phyloP scores from a whole-genome alignment of 2,329 filamentous ascomycete genomes.

The Fusarium paranaense region DNA sequence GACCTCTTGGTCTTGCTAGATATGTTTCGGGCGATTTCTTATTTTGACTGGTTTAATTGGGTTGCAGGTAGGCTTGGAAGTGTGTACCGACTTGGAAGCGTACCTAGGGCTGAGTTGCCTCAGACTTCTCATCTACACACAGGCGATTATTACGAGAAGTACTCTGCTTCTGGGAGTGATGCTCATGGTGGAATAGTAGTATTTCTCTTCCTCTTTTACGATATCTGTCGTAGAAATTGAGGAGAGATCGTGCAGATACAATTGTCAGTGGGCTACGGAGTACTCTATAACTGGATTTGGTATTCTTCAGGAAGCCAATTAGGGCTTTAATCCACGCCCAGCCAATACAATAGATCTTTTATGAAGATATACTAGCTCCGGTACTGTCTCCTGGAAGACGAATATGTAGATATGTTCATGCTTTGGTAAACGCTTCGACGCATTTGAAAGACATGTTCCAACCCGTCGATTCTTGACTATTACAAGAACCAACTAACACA shows the following conservation, averaged over 20 bases:
- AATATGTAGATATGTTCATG: neutral
- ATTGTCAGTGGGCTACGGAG: neutral
- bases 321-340: neutral
- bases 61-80: neutral
- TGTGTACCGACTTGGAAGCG: neutral
- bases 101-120: neutral
- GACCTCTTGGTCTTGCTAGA: neutral
- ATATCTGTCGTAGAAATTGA: neutral
- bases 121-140: neutral
- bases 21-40: neutral
- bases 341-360: neutral
- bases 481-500: neutral
- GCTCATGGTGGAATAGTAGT: neutral
- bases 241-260: neutral
- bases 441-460: neutral
- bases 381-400: neutral
- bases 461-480: neutral
- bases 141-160: neutral
- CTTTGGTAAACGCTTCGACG: neutral
- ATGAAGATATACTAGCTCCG: neutral
- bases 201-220: neutral
- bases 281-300: neutral
- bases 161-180: neutral
- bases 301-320: neutral
- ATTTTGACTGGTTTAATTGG: neutral